Conservation (phyloP, 176 grass and related monocot species). For the Rhipidocladum racemiflorum region DNA sequence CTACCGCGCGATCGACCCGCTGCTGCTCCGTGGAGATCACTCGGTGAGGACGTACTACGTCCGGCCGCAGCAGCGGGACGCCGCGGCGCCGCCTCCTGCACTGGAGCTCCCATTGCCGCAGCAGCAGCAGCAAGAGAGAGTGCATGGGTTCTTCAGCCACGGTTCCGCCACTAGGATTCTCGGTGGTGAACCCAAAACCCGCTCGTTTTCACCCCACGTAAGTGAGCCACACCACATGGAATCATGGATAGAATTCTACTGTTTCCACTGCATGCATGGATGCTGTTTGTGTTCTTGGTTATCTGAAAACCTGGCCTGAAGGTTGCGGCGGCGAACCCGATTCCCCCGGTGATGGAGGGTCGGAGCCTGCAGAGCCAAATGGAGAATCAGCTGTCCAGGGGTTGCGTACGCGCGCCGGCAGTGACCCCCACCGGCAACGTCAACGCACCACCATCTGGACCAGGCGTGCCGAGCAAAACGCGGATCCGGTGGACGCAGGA, state of each 20-base stretch:
- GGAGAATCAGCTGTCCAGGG: constrained; percentile 30
- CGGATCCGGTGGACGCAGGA: constrained; percentile 89
- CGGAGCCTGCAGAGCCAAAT: constrained; percentile 34
- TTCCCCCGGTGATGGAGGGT: constrained; percentile 25
- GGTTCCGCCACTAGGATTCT: neutral
- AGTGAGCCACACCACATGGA: neutral
- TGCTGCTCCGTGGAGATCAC: constrained; percentile 21
- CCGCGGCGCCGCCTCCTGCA: neutral
- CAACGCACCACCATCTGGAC: neutral
- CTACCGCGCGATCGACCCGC: neutral
- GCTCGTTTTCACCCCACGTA: constrained; percentile 26
- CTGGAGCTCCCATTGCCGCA: constrained; percentile 28
- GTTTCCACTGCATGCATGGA: neutral
- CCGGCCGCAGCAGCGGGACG: constrained; percentile 10
- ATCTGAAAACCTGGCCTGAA: constrained; percentile 30
- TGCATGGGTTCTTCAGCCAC: constrained; percentile 10
- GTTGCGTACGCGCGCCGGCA: neutral
- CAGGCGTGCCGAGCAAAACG: constrained; percentile 49
- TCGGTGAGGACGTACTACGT: constrained; percentile 54
- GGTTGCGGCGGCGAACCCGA: constrained; percentile 31
- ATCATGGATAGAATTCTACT: neutral
- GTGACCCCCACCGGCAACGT: neutral
- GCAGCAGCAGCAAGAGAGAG: constrained; percentile 15
- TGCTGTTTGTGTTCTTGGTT: neutral
- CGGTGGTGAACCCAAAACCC: constrained; percentile 9